Evolutionary conservation across 2,329 filamentous ascomycete genomes (phyloP), one percentile per base, ranked within the genome.

Genomic region (Coniella lustricola): DNA sequence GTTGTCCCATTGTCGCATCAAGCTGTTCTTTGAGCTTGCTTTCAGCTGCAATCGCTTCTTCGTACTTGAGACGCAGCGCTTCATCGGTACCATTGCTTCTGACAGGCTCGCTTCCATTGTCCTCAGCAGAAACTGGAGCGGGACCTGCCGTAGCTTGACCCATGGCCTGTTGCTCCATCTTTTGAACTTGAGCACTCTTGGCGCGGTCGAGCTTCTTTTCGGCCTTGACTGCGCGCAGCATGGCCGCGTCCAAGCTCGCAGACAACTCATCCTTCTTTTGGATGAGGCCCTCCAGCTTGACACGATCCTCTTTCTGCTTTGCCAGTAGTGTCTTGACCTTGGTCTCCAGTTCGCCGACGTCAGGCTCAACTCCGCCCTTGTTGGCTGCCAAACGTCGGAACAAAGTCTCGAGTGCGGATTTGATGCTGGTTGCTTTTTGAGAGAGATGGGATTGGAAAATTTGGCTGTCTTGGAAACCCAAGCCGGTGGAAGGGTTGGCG

Each of bases 141-240:
- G 73, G 70, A 4, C 65, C 62, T 60, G 69, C 72, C 7, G 76
- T 69, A 13, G 78, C 80, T 49, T 84, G 84, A 50, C 87, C 77
- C 44, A 90, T 79, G 29, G 90, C 90, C 67, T 95, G 88, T 59
- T 89, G 86, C 64, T 97, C 93, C 51, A 98, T 69, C 64, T 95
- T 95, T 53, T 90, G 87, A 1, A 96, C 90, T 49, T 95, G 90
- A 14, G 82, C 72, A 62, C 93, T 98, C 66, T 88, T 91, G 20
- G 85, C 81, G 37, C 93, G 82, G 64, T 98, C 93, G 45, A 97
- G 74, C 64, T 90, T 93, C 71, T 95, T 94, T 65, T 98, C 93
- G 0, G 93, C 93, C 57, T 94, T 87, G 72, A 97, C 88, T 61
- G 95, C 97, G 55, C 93, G 81, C 51, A 95, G 74, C 4, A 90